A percentile compares a stretch with the other conserved stretches of the same genome.
phyloP scores from a whole-genome alignment of 1,284 basidiomycete genomes.

The Mycena citricolor region DNA sequence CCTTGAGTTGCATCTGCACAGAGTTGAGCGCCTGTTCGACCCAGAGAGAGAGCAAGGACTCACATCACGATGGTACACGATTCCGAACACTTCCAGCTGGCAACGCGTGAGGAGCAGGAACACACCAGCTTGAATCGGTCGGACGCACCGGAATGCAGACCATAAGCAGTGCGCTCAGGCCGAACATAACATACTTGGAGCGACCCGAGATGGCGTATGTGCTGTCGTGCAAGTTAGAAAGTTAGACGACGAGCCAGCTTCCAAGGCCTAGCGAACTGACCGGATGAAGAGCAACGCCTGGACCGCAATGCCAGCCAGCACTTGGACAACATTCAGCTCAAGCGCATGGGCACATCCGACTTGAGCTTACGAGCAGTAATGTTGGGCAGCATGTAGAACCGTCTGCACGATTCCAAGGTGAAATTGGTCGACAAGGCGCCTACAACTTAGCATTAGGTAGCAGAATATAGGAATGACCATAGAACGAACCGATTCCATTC shows the following conservation, averaged over 20 bases:
- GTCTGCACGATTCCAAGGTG: constrained; percentile 4
- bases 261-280: not conserved
- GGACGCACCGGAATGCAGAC: constrained; percentile 11
- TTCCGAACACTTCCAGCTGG: constrained; percentile 10
- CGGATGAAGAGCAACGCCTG: constrained; percentile 12
- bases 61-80: constrained; percentile 13
- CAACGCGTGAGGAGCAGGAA: not conserved
- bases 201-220: constrained; percentile 17
- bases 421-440: not conserved
- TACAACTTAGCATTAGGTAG: not conserved
- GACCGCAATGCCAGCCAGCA: constrained; percentile 17
- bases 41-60: not conserved
- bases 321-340: not conserved
- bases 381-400: constrained; percentile 14
- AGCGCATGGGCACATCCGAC: not conserved
- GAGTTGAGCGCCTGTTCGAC: not conserved
- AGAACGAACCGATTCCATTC: constrained; percentile 7
- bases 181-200: constrained; percentile 2
- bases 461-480: not conserved
- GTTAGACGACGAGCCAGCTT: not conserved
- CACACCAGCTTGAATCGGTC: too few relatives aligned
- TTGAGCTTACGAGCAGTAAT: constrained; percentile 13
- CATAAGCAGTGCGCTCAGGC: constrained; percentile 5
- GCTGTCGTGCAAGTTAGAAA: not conserved
- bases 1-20: not conserved